These are phyloP conservation scores for Calonectria crousiana DNA, from an alignment of 2,329 filamentous ascomycete species.

Conservation along the genomic window DNA sequence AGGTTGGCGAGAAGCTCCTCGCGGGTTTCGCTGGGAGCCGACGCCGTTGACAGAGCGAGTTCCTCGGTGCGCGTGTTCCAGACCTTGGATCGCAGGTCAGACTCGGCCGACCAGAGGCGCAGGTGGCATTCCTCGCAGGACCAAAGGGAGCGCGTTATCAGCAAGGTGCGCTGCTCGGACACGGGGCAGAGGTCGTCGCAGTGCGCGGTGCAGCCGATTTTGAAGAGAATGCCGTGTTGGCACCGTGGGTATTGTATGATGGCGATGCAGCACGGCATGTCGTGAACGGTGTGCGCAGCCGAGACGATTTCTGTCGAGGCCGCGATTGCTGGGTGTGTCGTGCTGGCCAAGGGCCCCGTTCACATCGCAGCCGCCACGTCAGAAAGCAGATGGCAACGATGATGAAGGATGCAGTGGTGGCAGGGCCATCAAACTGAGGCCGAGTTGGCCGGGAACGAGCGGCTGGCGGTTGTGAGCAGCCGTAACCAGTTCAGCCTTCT, in stretches of 20 bases:
- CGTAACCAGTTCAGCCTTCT: background rate
- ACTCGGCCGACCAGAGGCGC: constrained; percentile 7
- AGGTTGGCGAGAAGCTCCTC: constrained; percentile 17
- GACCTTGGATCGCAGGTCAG: constrained; percentile 15
- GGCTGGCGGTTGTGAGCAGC: background rate
- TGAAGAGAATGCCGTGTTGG: constrained; percentile 42
- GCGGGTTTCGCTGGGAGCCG: background rate
- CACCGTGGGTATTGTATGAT: constrained; percentile 43
- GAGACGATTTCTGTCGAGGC: background rate
- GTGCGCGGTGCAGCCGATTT: constrained; percentile 43
- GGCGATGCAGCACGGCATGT: constrained; percentile 48
- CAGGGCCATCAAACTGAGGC: background rate
- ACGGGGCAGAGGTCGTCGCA: constrained; percentile 42
- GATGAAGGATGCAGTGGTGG: background rate
- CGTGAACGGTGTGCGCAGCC: background rate
- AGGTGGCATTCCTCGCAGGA: constrained; percentile 45
- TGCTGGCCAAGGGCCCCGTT: background rate
- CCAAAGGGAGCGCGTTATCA: constrained; percentile 42
- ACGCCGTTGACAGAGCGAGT: background rate
- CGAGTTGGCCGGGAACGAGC: background rate
- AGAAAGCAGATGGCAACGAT: background rate
- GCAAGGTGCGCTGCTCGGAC: constrained; percentile 32
- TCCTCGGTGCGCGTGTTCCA: constrained; percentile 23
- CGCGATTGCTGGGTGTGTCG: background rate
- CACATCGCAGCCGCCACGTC: background rate